Evolutionary conservation across 768 basidiomycete species (phyloP).

Genomic region (Kockovaella imperatae): DNA sequence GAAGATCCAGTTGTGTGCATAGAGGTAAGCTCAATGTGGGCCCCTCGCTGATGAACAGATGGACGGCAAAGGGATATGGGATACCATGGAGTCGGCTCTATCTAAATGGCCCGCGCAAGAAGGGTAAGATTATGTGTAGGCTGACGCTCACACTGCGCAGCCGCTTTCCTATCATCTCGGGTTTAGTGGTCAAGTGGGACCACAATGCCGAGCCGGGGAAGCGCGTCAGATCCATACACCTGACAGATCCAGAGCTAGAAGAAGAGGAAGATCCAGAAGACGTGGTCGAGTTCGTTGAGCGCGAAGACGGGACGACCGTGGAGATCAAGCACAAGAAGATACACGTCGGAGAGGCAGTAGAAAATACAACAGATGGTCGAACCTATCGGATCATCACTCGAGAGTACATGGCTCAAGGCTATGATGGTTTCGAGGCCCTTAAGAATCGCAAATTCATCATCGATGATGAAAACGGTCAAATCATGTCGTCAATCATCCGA

Average conservation of each 20-base stretch:
- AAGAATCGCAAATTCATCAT: slow-evolving; percentile 62
- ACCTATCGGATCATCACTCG: slow-evolving; percentile 69
- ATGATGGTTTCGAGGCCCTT: slow-evolving; percentile 70
- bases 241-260: slow-evolving; percentile 47
- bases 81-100: slow-evolving; percentile 64
- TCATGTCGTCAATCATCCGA: slow-evolving; percentile 70
- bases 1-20: slow-evolving; percentile 75
- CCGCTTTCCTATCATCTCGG: slow-evolving; percentile 81
- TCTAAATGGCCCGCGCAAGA: slow-evolving; percentile 81
- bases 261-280: slow-evolving; percentile 30
- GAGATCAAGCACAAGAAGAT: slow-evolving; percentile 33
- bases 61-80: slow-evolving; percentile 69
- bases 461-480: slow-evolving; percentile 72
- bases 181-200: slow-evolving; percentile 79
- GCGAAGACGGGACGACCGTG: slow-evolving; percentile 38
- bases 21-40: slow-evolving; percentile 50
- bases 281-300: slow-evolving; percentile 36
- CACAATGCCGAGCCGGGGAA: slow-evolving; percentile 62
- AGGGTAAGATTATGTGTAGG: slow-evolving; percentile 51
- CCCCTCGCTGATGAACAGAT: slow-evolving; percentile 19
- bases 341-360: slow-evolving; percentile 50
- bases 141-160: slow-evolving; percentile 46
- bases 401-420: slow-evolving; percentile 61
- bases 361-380: slow-evolving; percentile 51
- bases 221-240: slow-evolving; percentile 60